Conservation (phyloP, 139 green algal genomes). For the Medakamo hakoo region DNA sequence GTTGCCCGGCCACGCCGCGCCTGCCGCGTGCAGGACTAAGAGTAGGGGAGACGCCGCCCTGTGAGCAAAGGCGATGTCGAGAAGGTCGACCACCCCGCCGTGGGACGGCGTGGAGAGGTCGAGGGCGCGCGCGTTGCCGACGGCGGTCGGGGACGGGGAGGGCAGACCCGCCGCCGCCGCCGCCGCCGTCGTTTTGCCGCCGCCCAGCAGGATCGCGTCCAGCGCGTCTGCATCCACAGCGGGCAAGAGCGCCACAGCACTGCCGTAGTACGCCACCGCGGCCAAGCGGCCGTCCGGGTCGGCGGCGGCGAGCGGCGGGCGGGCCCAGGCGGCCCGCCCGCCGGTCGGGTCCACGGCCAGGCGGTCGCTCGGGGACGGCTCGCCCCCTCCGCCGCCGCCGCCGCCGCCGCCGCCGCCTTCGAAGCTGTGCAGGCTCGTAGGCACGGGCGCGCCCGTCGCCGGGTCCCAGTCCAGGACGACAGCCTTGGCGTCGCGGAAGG, state of each 20-base stretch:
- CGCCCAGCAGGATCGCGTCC: background rate
- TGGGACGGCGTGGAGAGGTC: background rate
- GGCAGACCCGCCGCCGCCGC: too few relatives aligned
- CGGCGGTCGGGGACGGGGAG: background rate
- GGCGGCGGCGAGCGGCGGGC: background rate
- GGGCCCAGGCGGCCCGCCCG: background rate
- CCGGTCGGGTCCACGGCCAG: too few relatives aligned
- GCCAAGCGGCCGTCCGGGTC: background rate
- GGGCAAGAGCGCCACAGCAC: background rate
- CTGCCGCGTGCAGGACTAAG: background rate
- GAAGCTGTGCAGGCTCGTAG: background rate
- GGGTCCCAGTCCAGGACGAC: background rate
- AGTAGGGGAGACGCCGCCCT: background rate
- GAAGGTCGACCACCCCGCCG: background rate
- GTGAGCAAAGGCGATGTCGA: background rate
- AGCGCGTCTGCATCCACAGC: background rate
- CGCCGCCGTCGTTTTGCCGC: background rate
- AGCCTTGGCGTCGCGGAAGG: background rate
- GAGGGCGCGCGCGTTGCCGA: background rate
- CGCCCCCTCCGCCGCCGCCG: too few relatives aligned
- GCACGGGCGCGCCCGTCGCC: background rate
- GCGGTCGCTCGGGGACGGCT: too few relatives aligned
- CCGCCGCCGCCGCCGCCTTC: background rate
- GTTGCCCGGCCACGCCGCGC: background rate
- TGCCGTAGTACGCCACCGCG: background rate